Conservation (phyloP, 1,284 basidiomycete species). For the Ceratobasidium sp. region DNA sequence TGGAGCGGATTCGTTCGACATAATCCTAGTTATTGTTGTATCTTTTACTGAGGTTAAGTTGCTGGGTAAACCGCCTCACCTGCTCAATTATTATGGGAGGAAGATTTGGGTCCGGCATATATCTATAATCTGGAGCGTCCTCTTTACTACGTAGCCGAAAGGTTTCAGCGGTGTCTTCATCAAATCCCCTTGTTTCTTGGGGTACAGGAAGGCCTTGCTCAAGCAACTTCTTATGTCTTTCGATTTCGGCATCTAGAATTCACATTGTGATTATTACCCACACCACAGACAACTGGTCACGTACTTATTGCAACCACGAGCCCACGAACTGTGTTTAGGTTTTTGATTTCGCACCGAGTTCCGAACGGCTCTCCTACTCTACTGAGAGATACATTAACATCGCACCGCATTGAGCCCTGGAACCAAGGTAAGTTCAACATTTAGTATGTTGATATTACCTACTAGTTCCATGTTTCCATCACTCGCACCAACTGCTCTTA, state of each 20-base stretch:
- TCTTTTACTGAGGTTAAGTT: background rate
- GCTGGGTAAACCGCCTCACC: slow-evolving; percentile 53
- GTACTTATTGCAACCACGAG: slow-evolving; percentile 89
- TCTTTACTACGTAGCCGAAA: slow-evolving; percentile 91
- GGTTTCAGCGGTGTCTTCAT: slow-evolving; percentile 86
- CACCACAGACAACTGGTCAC: slow-evolving; percentile 53
- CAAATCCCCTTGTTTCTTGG: slow-evolving; percentile 94
- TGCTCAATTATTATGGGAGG: slow-evolving; percentile 79
- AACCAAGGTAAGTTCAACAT: slow-evolving; percentile 2
- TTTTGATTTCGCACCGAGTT: slow-evolving; percentile 97
- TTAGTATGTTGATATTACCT: slow-evolving; percentile 35
- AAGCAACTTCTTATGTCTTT: slow-evolving; percentile 77
- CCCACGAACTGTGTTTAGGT: slow-evolving; percentile 92
- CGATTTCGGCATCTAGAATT: slow-evolving; percentile 73
- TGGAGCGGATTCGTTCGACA: slow-evolving; percentile 67
- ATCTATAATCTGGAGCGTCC: slow-evolving; percentile 95
- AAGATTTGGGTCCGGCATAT: slow-evolving; percentile 98
- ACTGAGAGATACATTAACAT: slow-evolving; percentile 95
- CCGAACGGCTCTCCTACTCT: slow-evolving; percentile 75
- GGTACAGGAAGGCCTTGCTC: slow-evolving; percentile 65
- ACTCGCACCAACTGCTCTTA: slow-evolving; percentile 88
- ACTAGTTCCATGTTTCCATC: slow-evolving; percentile 99
- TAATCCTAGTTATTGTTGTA: slow-evolving; percentile 65
- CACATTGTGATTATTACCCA: slow-evolving; percentile 29
- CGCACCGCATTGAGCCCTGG: slow-evolving; percentile 93